Evolutionary conservation across 2,329 filamentous ascomycete genomes (phyloP).

Genomic region (Mycocentrospora acerina): DNA sequence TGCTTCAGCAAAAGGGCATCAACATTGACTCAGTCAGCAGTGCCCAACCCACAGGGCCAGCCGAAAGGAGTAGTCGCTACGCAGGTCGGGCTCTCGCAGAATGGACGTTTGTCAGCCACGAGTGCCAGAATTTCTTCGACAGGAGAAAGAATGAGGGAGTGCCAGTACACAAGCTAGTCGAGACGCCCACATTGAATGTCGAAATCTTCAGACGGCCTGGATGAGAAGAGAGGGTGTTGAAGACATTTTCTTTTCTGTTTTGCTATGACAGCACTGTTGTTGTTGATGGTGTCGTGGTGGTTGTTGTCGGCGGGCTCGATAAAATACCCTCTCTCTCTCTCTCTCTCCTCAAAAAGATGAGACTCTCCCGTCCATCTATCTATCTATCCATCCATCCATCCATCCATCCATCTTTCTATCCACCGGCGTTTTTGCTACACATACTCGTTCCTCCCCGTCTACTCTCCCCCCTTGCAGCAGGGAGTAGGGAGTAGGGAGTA

Average conservation of each 20-base stretch:
- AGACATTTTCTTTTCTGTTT: background rate
- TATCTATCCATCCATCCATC: background rate
- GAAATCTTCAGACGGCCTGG: constrained; percentile 60
- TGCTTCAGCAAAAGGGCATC: constrained; percentile 51
- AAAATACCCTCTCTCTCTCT: constrained; percentile 8
- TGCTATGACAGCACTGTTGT: constrained; percentile 2
- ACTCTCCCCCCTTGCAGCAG: too few relatives aligned
- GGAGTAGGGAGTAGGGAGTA: too few relatives aligned
- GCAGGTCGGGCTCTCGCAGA: constrained; percentile 74
- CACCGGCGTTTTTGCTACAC: too few relatives aligned
- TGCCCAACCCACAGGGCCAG: constrained; percentile 40
- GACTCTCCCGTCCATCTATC: too few relatives aligned
- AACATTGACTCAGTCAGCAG: constrained; percentile 27
- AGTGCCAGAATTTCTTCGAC: constrained; percentile 81
- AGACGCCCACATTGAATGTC: constrained; percentile 66
- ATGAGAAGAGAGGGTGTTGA: constrained; percentile 15
- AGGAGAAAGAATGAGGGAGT: constrained; percentile 74
- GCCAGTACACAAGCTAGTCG: constrained; percentile 64
- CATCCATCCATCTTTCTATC: too few relatives aligned
- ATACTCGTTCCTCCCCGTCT: too few relatives aligned
- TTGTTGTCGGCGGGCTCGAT: constrained; percentile 25
- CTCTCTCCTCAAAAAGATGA: constrained; percentile 14
- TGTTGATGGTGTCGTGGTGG: too few relatives aligned
- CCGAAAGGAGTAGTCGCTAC: constrained; percentile 55
- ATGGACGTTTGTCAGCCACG: constrained; percentile 72